phyloP scores from a whole-genome alignment of 2,329 filamentous ascomycete species.

The Diaporthe destruens region DNA sequence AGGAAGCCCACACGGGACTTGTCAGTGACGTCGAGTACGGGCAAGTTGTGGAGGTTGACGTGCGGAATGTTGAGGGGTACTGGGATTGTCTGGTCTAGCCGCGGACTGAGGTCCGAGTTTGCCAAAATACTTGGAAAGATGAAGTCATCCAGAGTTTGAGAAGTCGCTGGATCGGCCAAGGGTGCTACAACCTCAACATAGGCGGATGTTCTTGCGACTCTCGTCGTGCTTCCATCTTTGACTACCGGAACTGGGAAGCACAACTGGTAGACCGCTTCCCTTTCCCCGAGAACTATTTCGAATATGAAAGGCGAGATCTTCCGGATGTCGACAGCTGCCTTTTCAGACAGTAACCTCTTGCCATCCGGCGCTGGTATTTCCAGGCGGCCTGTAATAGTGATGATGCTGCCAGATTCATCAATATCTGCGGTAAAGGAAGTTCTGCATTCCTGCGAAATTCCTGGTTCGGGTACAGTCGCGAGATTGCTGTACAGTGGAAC shows the following conservation, averaged over 20 bases:
- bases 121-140: constrained; percentile 53
- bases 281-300: constrained; percentile 55
- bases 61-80: constrained; percentile 55
- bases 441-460: not conserved
- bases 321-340: constrained; percentile 51
- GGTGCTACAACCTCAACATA: constrained; percentile 60
- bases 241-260: constrained; percentile 57
- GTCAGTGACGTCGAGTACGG: constrained; percentile 55
- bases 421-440: constrained; percentile 50
- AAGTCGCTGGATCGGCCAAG: constrained; percentile 47
- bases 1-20: constrained; percentile 55
- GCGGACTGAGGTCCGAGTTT: constrained; percentile 34
- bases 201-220: constrained; percentile 58
- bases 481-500: constrained; percentile 44
- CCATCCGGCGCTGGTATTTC: constrained; percentile 53
- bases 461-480: no score
- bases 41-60: constrained; percentile 59
- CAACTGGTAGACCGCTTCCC: constrained; percentile 50
- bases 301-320: constrained; percentile 57
- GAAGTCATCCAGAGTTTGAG: constrained; percentile 48
- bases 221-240: constrained; percentile 52
- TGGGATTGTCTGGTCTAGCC: constrained; percentile 46
- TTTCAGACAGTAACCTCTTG: constrained; percentile 54
- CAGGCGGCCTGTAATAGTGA: constrained; percentile 55
- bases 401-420: constrained; percentile 49